Evolutionary conservation across 257 asterid genomes (phyloP).

Genomic region (Orobanche coerulescens): DNA sequence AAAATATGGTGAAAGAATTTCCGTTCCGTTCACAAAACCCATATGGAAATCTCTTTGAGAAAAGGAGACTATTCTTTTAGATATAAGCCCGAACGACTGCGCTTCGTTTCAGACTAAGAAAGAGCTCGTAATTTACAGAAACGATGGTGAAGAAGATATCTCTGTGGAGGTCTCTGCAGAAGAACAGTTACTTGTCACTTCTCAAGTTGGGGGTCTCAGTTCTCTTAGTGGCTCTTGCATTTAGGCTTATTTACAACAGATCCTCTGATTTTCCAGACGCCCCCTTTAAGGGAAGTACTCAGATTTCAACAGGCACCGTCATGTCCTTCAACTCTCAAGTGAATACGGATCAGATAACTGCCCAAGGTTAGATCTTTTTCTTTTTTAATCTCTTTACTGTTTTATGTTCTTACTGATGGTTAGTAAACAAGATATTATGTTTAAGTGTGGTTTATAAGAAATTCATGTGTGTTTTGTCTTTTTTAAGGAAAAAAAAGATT

Average conservation of each 20-base stretch:
- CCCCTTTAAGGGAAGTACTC: conserved; percentile 28
- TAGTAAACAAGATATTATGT: too few relatives aligned
- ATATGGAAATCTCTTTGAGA: too few relatives aligned
- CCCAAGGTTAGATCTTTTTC: conserved; percentile 36
- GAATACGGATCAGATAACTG: conserved; percentile 24
- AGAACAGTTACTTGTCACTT: conserved; percentile 39
- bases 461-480: neutral
- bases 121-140: neutral
- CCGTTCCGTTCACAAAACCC: too few relatives aligned
- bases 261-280: conserved; percentile 34
- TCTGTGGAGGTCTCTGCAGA: conserved; percentile 38
- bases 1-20: too few relatives aligned
- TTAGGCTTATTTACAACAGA: conserved; percentile 42
- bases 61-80: neutral
- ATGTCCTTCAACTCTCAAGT: conserved; percentile 20
- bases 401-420: neutral
- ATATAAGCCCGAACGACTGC: neutral
- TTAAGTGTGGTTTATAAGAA: too few relatives aligned
- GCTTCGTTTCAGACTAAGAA: neutral
- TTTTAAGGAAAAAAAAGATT: neutral
- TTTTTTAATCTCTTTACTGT: neutral
- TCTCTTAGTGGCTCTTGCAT: conserved; percentile 48
- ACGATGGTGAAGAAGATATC: conserved; percentile 38
- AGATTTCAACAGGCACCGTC: conserved; percentile 16
- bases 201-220: conserved; percentile 48